Evolutionary conservation across 768 basidiomycete species (phyloP).

Genomic region (Pisolithus orientalis): DNA sequence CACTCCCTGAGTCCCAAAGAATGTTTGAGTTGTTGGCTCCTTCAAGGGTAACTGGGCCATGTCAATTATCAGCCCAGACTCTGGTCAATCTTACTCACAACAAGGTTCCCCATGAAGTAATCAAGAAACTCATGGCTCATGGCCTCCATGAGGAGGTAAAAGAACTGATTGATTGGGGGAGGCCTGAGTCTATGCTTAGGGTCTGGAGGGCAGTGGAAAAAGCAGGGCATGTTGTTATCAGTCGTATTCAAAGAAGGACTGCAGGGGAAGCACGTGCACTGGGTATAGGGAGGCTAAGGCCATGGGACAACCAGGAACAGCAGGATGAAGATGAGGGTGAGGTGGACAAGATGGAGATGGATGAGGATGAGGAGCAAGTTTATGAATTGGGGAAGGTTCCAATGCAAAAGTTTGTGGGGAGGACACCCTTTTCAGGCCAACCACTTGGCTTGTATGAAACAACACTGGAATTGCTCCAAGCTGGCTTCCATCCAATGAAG

Average conservation of each 20-base stretch:
- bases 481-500: conserved; percentile 54
- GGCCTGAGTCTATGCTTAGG: conserved; percentile 37
- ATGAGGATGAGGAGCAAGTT: conserved; percentile 18
- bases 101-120: conserved; percentile 38
- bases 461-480: conserved; percentile 53
- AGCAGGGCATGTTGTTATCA: conserved; percentile 38
- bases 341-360: conserved; percentile 1
- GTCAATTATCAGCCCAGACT: conserved; percentile 46
- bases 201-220: conserved; percentile 48
- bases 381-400: conserved; percentile 10
- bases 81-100: conserved; percentile 59
- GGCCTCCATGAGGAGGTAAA: conserved; percentile 44
- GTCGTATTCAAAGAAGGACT: conserved; percentile 40
- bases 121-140: conserved; percentile 44
- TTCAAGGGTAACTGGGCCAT: conserved; percentile 37
- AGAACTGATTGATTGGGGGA: conserved; percentile 49
- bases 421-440: conserved; percentile 14
- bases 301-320: conserved; percentile 28
- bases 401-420: background rate
- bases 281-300: conserved; percentile 40
- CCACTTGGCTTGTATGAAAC: conserved; percentile 32
- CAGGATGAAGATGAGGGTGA: conserved; percentile 17
- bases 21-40: conserved; percentile 58
- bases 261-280: conserved; percentile 50
- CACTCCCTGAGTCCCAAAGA: conserved; percentile 36